Base-by-base conservation (phyloP, 106 monocot genomes). In the Phalaenopsis equestris region DNA sequence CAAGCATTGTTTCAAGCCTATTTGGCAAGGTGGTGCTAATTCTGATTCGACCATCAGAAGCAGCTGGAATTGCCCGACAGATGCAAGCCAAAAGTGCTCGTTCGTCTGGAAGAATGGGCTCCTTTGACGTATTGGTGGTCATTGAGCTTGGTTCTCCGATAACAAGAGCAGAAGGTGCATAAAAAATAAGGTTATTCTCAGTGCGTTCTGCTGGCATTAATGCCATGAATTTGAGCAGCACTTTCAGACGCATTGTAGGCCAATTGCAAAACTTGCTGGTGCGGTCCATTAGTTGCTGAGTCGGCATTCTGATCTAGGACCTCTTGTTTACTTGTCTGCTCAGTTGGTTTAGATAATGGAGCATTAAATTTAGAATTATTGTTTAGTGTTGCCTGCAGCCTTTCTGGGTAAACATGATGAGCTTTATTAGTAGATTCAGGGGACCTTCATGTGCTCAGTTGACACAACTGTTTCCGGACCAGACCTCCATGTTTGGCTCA, bases 1-100 rank as follows among this genome's bases (percentile, higher is more conserved):
- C 86, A 83, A 99, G 91, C 95, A 99, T 95, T 85, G 90, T 99
- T 3, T 80, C 93, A 74, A 99, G 87, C 82, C 99, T 93, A 77
- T 99, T 99, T 73, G 91, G 92, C 42, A 99, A 82, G 70, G 92
- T 99, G 8, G 91, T 87, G 74, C 93, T 91, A 52, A 99, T 99
- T 78, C 85, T 93, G 74, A 99, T 95, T 78, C 83, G 84, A 75
- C 84, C 87, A 82, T 80, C 87, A 77, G 87, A 82, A 81, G 87
- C 93, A 77, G 91, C 78, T 42, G 99, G 99, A 91, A 99, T 84
- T 23, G 92, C 90, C 80, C 99, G 99, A 56, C 92, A 95, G 78
- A 99, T 95, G 87, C 99, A 99, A 46, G 95, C 93, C 58, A 99
- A 83, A 80, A 99, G 88, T 67, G 91, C 87, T 80, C 93, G 84